Base-by-base conservation (phyloP, 2,329 filamentous ascomycete genomes). In the Pseudocercospora fuligena region DNA sequence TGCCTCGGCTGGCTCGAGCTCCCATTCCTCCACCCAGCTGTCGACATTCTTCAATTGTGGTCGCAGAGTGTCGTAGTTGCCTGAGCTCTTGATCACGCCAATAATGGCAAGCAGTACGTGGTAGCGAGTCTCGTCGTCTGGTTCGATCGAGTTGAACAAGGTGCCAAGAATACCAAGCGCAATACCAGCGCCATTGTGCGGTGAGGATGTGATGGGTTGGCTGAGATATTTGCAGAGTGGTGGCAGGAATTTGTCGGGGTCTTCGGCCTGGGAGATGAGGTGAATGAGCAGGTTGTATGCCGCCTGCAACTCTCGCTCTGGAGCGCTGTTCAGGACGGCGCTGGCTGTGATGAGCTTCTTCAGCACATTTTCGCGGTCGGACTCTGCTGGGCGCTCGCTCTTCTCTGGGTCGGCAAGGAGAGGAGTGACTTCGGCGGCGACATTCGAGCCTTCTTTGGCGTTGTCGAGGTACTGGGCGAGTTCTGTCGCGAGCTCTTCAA, bases 211-310 rank as follows among this genome's bases (percentile, higher is more conserved):
- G 78, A 98, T 89, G 70, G 95, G 94, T 80, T 92, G 91, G 72
- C 89, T 88, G 77, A 99, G 92, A 83, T 96, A 94, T 76, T 89
- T 86, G 88, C 95, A 98, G 76, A 99, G 90, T 75, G 88, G 87
- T 66, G 92, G 91, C 72, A 99, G 89, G 84, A 95, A 91, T 82
- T 91, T 92, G 81, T 93, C 90, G 73, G 91, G 88, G 74, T 94
- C 92, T 75, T 91, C 88, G 67, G 93, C 92, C 82, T 97, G 92
- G 76, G 93, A 87, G 73, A 97, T 89, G 67, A 99, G 90, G 84
- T 97, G 92, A 78, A 98, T 90, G 80, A 99, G 90, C 74, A 98
- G 90, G 84, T 99, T 98, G 84, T 97, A 97, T 68, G 94, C 93
- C 66, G 94, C 91, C 68, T 93, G 94, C 80, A 97, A 95, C 82